Evolutionary conservation across 163 green algal genomes (phyloP).

Genomic region (Chlamydomonas reinhardtii): DNA sequence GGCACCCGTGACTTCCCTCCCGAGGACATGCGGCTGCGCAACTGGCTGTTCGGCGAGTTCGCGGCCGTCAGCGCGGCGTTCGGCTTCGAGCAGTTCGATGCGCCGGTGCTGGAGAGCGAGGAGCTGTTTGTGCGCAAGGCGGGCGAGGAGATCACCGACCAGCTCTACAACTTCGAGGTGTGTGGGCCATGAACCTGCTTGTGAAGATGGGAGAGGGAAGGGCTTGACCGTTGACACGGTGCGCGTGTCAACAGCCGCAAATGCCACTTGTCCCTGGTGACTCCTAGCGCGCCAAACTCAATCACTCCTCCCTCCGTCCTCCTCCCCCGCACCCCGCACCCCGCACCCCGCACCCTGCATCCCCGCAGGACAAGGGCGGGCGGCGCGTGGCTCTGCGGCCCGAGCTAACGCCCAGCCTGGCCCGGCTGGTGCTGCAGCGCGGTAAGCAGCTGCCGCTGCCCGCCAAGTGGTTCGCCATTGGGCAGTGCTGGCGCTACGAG

Average conservation of each 20-base stretch:
- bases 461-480: slow-evolving; percentile 94
- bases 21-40: slow-evolving; percentile 94
- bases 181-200: too few species aligned
- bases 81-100: slow-evolving; percentile 93
- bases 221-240: too few species aligned
- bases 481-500: slow-evolving; percentile 95
- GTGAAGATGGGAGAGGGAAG: too few species aligned
- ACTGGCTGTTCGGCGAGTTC: slow-evolving; percentile 96
- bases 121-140: slow-evolving; percentile 97
- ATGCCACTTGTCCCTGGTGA: too few species aligned
- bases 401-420: slow-evolving; percentile 96
- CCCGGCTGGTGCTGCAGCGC: slow-evolving; percentile 87
- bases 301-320: too few species aligned
- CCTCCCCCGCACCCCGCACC: too few species aligned
- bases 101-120: slow-evolving; percentile 97
- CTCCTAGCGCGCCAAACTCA: too few species aligned
- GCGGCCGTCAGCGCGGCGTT: slow-evolving; percentile 68
- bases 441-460: slow-evolving; percentile 80
- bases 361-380: slow-evolving; percentile 89
- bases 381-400: slow-evolving; percentile 91
- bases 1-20: slow-evolving; percentile 97
- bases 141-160: slow-evolving; percentile 97
- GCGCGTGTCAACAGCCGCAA: too few species aligned
- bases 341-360: too few species aligned
- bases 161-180: slow-evolving; percentile 98